These are phyloP conservation scores for Fusarium solani-melongenae DNA, from an alignment of 2,329 filamentous ascomycete genomes.

Conservation along the genomic window DNA sequence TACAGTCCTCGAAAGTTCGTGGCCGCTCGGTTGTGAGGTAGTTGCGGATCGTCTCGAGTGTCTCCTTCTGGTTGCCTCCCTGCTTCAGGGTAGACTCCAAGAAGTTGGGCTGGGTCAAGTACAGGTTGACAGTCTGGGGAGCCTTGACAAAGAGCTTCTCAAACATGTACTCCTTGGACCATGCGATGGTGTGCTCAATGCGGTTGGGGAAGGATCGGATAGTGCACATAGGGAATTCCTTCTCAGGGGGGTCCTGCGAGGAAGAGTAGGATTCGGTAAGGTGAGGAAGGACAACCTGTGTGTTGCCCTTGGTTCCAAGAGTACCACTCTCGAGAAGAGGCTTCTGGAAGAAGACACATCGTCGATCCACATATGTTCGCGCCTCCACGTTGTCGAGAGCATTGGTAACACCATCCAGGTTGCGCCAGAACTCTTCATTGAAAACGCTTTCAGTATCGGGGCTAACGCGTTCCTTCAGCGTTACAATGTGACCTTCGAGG, in stretches of 20 bases:
- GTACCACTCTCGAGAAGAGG: slow-evolving; percentile 96
- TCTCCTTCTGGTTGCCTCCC: slow-evolving; percentile 93
- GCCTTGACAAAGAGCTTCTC: slow-evolving; percentile 94
- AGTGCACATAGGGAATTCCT: slow-evolving; percentile 99
- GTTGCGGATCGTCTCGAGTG: slow-evolving; percentile 88
- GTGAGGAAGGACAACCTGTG: slow-evolving; percentile 90
- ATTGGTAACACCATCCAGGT: slow-evolving; percentile 92
- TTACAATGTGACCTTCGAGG: slow-evolving; percentile 84
- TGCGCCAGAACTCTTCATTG: slow-evolving; percentile 91
- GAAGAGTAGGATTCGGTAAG: slow-evolving; percentile 95
- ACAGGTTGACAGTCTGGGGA: slow-evolving; percentile 92
- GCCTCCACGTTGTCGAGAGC: slow-evolving; percentile 98
- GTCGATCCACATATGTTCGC: slow-evolving; percentile 92
- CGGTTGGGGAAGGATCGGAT: slow-evolving; percentile 97
- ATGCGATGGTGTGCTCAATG: slow-evolving; percentile 98
- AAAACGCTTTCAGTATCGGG: slow-evolving; percentile 94
- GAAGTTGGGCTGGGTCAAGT: slow-evolving; percentile 91
- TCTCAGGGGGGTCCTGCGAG: slow-evolving; percentile 96
- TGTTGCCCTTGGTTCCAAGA: slow-evolving; percentile 98
- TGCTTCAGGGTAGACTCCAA: slow-evolving; percentile 89
- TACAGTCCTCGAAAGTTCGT: slow-evolving; percentile 92
- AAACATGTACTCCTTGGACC: slow-evolving; percentile 92
- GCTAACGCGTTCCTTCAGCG: slow-evolving; percentile 89
- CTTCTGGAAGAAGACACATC: slow-evolving; percentile 99
- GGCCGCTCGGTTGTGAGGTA: slow-evolving; percentile 94